phyloP scores from a whole-genome alignment of 768 basidiomycete genomes.

The Cystofilobasidium macerans region DNA sequence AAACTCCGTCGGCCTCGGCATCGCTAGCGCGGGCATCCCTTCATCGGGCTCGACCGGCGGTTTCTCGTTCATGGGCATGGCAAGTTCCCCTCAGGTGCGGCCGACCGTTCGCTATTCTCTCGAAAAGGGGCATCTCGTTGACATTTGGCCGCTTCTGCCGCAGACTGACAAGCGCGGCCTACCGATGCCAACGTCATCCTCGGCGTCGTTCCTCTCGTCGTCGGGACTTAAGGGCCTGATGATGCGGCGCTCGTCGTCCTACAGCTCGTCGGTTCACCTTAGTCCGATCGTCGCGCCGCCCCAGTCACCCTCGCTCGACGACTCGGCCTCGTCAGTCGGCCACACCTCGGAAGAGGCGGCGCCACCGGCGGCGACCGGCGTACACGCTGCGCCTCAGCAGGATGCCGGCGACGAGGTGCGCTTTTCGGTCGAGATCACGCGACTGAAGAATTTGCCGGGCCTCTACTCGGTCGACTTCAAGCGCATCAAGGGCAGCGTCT shows the following conservation, averaged over 20 bases:
- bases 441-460: slow-evolving; percentile 76
- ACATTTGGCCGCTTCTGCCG: not conserved
- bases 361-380: not conserved
- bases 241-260: slow-evolving; percentile 82
- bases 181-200: slow-evolving; percentile 61
- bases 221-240: slow-evolving; percentile 72
- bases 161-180: slow-evolving; percentile 83
- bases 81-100: slow-evolving; percentile 13
- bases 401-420: slow-evolving; percentile 93
- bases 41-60: slow-evolving; percentile 9
- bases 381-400: slow-evolving; percentile 5
- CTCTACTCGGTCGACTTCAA: slow-evolving; percentile 87
- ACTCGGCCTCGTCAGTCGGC: not conserved
- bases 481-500: slow-evolving; percentile 58
- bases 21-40: slow-evolving; percentile 28
- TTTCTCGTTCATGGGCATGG: slow-evolving; percentile 23
- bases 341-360: not conserved
- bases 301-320: slow-evolving; percentile 12
- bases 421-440: slow-evolving; percentile 87
- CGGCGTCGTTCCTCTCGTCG: slow-evolving; percentile 47
- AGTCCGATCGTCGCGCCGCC: slow-evolving; percentile 15
- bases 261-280: slow-evolving; percentile 39
- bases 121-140: no score
- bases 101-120: not conserved
- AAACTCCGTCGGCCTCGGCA: slow-evolving; percentile 43